Percentiles rank a stretch among this genome's conserved stretches.
Conservation (phyloP, 1,139 yeast genomes). For the Debaryomycetaceae sp. region DNA sequence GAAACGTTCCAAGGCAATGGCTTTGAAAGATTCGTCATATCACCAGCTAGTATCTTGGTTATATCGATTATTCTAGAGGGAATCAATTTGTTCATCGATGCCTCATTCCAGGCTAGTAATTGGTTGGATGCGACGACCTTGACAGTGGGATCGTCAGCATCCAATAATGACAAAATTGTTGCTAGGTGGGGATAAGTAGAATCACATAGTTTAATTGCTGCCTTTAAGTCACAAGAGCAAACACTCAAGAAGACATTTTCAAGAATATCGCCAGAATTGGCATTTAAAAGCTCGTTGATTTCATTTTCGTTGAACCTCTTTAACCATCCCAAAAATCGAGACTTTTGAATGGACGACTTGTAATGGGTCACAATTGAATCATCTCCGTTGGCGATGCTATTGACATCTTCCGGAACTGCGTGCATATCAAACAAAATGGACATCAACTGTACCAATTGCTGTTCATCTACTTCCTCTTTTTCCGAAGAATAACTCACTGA, state of each 20-base stretch:
- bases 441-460: constrained; percentile 9
- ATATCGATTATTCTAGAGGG: constrained; percentile 55
- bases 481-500: constrained; percentile 10
- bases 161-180: constrained; percentile 64
- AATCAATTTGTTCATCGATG: constrained; percentile 37
- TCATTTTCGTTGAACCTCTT: constrained; percentile 17
- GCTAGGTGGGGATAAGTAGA: constrained; percentile 67
- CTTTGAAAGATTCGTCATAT: constrained; percentile 33
- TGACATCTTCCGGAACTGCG: constrained; percentile 4
- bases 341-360: constrained; percentile 30
- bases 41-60: constrained; percentile 65
- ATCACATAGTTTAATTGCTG: constrained; percentile 61
- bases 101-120: constrained; percentile 58
- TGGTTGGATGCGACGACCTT: constrained; percentile 56
- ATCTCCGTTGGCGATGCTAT: constrained; percentile 20
- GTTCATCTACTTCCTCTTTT: constrained; percentile 11
- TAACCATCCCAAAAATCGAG: constrained; percentile 42
- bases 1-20: constrained; percentile 66
- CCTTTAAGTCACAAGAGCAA: constrained; percentile 53
- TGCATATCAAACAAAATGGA: constrained; percentile 20
- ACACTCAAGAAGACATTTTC: constrained; percentile 53
- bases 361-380: constrained; percentile 19
- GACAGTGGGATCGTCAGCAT: constrained; percentile 61
- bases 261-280: constrained; percentile 28
- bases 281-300: constrained; percentile 14